phyloP scores from a whole-genome alignment of 768 basidiomycete species.

The Megacollybia marginata region DNA sequence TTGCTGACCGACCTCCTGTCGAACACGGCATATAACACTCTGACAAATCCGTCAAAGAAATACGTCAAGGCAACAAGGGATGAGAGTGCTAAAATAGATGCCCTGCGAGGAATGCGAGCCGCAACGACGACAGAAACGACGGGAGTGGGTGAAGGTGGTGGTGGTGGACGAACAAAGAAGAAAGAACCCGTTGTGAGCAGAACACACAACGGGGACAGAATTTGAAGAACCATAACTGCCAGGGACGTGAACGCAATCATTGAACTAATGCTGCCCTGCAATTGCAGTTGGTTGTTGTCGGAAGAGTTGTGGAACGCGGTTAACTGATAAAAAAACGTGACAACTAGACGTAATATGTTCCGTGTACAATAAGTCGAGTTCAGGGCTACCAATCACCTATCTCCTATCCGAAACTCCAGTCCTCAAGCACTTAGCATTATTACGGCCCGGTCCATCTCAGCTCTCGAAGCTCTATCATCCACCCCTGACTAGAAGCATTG shows the following conservation, averaged over 20 bases:
- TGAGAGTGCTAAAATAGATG: conserved; percentile 64
- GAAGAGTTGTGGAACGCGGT: too few relatives aligned
- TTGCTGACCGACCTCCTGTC: conserved; percentile 58
- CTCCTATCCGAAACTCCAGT: too few relatives aligned
- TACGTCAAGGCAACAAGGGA: conserved; percentile 67
- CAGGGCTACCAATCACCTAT: too few relatives aligned
- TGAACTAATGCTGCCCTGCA: too few relatives aligned
- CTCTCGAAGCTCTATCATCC: conserved; percentile 5
- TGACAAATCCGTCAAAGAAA: conserved; percentile 69
- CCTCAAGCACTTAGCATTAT: too few relatives aligned
- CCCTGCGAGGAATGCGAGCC: conserved; percentile 65
- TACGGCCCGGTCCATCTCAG: conserved; percentile 1
- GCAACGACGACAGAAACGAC: conserved; percentile 77
- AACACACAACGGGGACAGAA: conserved; percentile 63
- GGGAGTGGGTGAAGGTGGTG: conserved; percentile 42
- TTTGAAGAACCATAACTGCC: conserved; percentile 50
- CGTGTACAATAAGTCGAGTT: too few relatives aligned
- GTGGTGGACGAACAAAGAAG: conserved; percentile 37
- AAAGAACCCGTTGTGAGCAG: conserved; percentile 57
- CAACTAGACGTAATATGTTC: not conserved
- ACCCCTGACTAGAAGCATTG: not conserved
- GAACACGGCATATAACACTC: conserved; percentile 56
- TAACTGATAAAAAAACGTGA: too few relatives aligned
- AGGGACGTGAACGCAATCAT: not conserved
- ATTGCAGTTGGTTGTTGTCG: too few relatives aligned